Evolutionary conservation across 1,139 yeast species (phyloP).

Genomic region (Pneumocystis jirovecii): DNA sequence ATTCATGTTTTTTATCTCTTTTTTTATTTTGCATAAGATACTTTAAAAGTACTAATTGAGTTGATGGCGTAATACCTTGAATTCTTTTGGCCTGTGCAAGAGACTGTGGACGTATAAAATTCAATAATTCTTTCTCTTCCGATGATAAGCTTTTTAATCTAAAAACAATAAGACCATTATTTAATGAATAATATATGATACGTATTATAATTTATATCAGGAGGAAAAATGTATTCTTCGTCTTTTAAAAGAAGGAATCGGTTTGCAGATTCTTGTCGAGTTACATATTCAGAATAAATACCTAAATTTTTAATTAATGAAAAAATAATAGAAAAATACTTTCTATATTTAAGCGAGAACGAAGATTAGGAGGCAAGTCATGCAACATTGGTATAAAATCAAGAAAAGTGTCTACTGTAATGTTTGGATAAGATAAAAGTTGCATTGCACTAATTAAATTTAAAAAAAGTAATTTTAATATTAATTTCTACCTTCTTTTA

Average conservation of each 20-base stretch:
- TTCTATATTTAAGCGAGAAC: background rate
- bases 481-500: background rate
- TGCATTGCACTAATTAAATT: slow-evolving; percentile 1
- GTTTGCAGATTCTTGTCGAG: background rate
- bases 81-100: slow-evolving; percentile 90
- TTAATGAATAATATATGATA: slow-evolving; percentile 26
- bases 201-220: background rate
- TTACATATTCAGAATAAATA: background rate
- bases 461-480: background rate
- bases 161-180: slow-evolving; percentile 47
- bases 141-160: slow-evolving; percentile 40
- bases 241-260: background rate
- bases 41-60: slow-evolving; percentile 24
- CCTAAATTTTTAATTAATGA: background rate
- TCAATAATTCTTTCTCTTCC: slow-evolving; percentile 59
- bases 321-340: background rate
- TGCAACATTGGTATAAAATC: background rate
- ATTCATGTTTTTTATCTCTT: background rate
- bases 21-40: background rate
- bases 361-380: background rate
- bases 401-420: background rate
- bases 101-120: slow-evolving; percentile 68
- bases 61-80: slow-evolving; percentile 78
- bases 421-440: background rate
- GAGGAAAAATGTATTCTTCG: background rate